Percentiles rank a stretch among this genome's conserved stretches.
phyloP scores from a whole-genome alignment of 345 rosid genomes.

The Eucalyptus paniculata region DNA sequence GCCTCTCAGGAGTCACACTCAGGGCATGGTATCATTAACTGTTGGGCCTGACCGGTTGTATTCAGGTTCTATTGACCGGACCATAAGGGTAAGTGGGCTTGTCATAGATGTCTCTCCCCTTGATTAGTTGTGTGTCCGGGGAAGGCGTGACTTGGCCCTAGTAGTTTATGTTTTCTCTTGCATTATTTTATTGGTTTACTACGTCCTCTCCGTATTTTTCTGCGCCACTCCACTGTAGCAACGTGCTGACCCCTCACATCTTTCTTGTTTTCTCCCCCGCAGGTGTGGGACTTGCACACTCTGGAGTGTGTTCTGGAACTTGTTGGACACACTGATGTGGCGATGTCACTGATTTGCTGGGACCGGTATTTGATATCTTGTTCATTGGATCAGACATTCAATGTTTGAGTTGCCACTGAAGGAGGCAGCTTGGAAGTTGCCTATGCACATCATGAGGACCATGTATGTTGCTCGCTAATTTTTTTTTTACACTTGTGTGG shows the following conservation, averaged over 20 bases:
- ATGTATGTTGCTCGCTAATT: neutral
- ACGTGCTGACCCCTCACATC: neutral
- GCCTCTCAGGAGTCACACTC: neutral
- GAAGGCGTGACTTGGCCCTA: neutral
- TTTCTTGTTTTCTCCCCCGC: neutral
- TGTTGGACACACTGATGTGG: neutral
- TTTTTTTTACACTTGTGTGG: neutral
- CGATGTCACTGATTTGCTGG: neutral
- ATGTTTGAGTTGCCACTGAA: neutral
- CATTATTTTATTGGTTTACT: neutral
- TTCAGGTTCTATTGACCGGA: conserved; percentile 37
- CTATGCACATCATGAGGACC: neutral
- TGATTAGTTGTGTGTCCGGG: neutral
- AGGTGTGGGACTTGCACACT: neutral
- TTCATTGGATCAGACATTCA: neutral
- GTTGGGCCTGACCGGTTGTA: neutral
- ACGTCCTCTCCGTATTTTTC: neutral
- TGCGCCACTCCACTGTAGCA: neutral
- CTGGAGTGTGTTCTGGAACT: neutral
- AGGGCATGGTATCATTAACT: neutral
- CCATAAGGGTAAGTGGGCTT: conserved; percentile 23
- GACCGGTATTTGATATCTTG: neutral
- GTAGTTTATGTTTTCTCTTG: neutral
- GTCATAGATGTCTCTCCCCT: neutral
- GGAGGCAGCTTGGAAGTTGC: neutral